Base-by-base conservation (phyloP, 129 eudicot genomes). In the Tagetes erecta region DNA sequence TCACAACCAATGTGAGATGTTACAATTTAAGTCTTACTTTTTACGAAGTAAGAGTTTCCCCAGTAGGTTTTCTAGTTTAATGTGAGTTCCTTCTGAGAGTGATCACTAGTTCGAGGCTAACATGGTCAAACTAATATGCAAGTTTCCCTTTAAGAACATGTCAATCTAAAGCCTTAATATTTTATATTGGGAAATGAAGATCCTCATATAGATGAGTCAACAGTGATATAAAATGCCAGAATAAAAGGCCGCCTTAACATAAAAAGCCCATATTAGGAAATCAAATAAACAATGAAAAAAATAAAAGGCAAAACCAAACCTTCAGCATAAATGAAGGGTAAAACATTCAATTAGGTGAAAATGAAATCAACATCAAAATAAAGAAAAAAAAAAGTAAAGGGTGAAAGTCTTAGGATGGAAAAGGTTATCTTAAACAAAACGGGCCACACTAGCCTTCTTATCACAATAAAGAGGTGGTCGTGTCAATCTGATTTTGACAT, bases 401-500 rank as follows among this genome's bases (percentile, higher is more conserved):
- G 41, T 10, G 39, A 11, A 33, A 38, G 31, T 27, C 35, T 27
- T 2, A 36, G 31, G 31, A 64, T 12, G 31, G 45, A 64, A 4
- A 64, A 64, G 38, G 33, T 64, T 64, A 2, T 64, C 37, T 10
- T 64, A 36, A 38, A 63, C 40, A 35, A 38, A 64, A 64, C 38
- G 68, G 68, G 66, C 80, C 80, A 76, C 73, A 76, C 67, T 40
- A 74, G 34, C 8, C 7, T 12, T 51, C 80, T 39, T 49, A 75
- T 76, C 80, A 76, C 66, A 63, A 52, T 27, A 75, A 75, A 66
- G 65, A 62, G 36, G 38, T 9, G 40, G 80, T 67, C 57, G 10
- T 67, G 13, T 75, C 73, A 53, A 30, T 13, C 65, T 56, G 73
- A 76, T 76, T 66, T 51, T 76, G 67, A 76, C 80, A 76, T 66